Evolutionary conservation across 345 rosid genomes (phyloP), one percentile per base, ranked within the genome.

Genomic region (Gossypium rotundifolium): DNA sequence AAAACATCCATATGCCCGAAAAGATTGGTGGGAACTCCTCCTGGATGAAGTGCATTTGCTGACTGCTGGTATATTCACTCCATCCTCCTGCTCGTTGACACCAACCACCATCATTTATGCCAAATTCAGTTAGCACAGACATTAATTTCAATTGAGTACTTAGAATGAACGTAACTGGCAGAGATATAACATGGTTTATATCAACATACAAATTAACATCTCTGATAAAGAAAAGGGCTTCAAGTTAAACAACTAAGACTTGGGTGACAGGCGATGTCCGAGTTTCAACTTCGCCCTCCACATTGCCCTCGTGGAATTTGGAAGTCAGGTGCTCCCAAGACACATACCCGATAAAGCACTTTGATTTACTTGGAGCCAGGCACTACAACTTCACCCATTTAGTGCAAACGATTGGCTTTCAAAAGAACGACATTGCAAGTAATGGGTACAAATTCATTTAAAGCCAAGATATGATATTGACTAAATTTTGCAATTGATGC

Each of bases 41-140:
- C 89, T 38, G 89, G 89, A 68, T 88, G 89, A 75, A 88, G 81
- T 38, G 91, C 83, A 83, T 88, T 88, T 7, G 74, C 4, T 27
- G 29, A 27, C 29, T 27, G 29, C 88, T 51, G 85, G 81, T 70
- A 83, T 78, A 42, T 84, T 63, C 45, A 42, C 84, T 5, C 83
- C 85, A 12, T 84, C 89, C 79, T 83, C 86, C 87, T 85, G 90
- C 79, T 76, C 33, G 72, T 52, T 65, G 48, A 57, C 9, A 73
- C 38, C 38, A 29, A 74, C 16, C 9, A 12, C 17, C 22, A 67
- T 42, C 60, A 27, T 65, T 17, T 29, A 63, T 38, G 55, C 42
- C 17, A 23, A 27, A 7, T 49, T 52, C 12, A 0, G 40, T 45
- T 46, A 23, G 72, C 58, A 67, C 49, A 29, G 71, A 67, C n/a